Conservation (phyloP, 768 basidiomycete genomes). For the Boletus barrowsii region DNA sequence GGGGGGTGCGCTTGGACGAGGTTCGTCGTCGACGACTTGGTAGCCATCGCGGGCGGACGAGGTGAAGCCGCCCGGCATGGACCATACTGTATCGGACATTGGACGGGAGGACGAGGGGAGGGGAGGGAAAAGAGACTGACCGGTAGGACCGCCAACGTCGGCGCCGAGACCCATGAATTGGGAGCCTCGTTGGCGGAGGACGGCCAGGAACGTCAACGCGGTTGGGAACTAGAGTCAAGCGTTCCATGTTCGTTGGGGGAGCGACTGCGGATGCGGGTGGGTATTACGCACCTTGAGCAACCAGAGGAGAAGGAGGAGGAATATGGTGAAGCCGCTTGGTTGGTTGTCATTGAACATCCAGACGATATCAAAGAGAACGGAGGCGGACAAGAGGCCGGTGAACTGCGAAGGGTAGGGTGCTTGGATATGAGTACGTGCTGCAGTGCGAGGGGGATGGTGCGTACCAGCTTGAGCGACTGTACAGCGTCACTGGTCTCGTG, state of each 20-base stretch:
- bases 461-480: slow-evolving; percentile 63
- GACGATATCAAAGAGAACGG: slow-evolving; percentile 65
- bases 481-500: slow-evolving; percentile 65
- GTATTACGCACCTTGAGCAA: slow-evolving; percentile 50
- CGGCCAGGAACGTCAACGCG: slow-evolving; percentile 45
- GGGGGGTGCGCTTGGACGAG: slow-evolving; percentile 13
- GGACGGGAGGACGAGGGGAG: not conserved
- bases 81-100: slow-evolving; percentile 54
- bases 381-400: slow-evolving; percentile 56
- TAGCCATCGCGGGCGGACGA: slow-evolving; percentile 53
- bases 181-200: slow-evolving; percentile 56
- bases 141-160: slow-evolving; percentile 55
- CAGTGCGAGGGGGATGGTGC: not conserved
- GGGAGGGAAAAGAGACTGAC: slow-evolving; percentile 29
- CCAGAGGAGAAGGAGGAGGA: slow-evolving; percentile 53
- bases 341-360: slow-evolving; percentile 55
- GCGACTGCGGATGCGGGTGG: not conserved
- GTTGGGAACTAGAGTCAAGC: slow-evolving; percentile 51
- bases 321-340: slow-evolving; percentile 52
- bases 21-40: slow-evolving; percentile 55
- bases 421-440: too few relatives aligned
- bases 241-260: not conserved
- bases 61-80: slow-evolving; percentile 74
- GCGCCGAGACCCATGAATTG: slow-evolving; percentile 51
- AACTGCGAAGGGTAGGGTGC: slow-evolving; percentile 42